These are phyloP conservation scores for Barbatosphaeria neglecta DNA, from an alignment of 495 filamentous ascomycete genomes.

Conservation along the genomic window DNA sequence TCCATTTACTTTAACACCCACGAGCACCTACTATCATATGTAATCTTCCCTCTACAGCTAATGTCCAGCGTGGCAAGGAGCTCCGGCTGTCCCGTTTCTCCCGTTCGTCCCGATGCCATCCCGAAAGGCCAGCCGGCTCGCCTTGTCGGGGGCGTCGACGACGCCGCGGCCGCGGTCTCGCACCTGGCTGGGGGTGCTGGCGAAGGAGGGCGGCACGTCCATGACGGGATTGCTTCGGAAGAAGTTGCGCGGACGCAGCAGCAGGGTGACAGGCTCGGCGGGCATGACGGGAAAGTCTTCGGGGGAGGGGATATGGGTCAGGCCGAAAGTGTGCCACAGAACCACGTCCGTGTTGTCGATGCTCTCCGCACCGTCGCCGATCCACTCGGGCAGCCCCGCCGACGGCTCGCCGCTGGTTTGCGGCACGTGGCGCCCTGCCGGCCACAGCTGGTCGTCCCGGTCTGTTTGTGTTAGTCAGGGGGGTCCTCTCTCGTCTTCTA, in stretches of 20 bases:
- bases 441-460: constrained; percentile 75
- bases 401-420: constrained; percentile 84
- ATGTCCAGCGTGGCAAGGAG: too few species aligned
- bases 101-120: constrained; percentile 15
- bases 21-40: too few species aligned
- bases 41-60: too few species aligned
- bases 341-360: constrained; percentile 84
- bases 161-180: constrained; percentile 34
- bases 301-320: constrained; percentile 83
- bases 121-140: constrained; percentile 33
- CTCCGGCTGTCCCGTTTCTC: constrained; percentile 13
- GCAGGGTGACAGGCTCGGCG: constrained; percentile 65
- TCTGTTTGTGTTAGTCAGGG: constrained; percentile 34
- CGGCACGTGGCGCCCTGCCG: constrained; percentile 86
- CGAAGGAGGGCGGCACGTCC: constrained; percentile 76
- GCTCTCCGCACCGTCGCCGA: constrained; percentile 55
- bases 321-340: constrained; percentile 92
- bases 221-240: constrained; percentile 75
- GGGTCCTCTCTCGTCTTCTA: background rate
- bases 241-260: constrained; percentile 80
- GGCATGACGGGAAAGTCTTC: constrained; percentile 97
- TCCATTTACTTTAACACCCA: too few species aligned
- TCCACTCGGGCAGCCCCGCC: constrained; percentile 70
- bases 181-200: constrained; percentile 61
- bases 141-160: constrained; percentile 31